These are phyloP conservation scores for Aspergillus leporis DNA, from an alignment of 495 filamentous ascomycete genomes.

Conservation along the genomic window DNA sequence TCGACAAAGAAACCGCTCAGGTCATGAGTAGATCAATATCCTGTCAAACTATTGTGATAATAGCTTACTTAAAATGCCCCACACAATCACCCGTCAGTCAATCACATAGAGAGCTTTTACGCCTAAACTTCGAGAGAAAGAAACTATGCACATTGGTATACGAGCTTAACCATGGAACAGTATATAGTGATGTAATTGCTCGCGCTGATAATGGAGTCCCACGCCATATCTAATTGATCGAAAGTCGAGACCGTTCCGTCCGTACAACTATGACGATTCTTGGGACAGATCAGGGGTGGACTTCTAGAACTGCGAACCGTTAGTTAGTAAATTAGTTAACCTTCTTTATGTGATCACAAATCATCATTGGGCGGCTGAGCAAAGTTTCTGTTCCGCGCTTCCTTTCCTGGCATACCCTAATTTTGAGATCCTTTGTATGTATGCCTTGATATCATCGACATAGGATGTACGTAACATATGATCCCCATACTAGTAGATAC, in stretches of 20 bases:
- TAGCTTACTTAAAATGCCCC: background rate
- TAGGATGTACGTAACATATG: background rate
- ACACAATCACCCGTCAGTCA: background rate
- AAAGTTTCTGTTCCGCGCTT: background rate
- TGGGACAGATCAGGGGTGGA: background rate
- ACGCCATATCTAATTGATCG: background rate
- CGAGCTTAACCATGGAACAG: constrained; percentile 2
- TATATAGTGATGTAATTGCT: background rate
- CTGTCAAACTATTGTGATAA: background rate
- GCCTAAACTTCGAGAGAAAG: background rate
- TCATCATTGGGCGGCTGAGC: background rate
- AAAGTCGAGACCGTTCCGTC: background rate
- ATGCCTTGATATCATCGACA: background rate
- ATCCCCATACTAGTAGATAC: background rate
- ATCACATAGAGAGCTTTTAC: background rate
- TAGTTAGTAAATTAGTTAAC: background rate
- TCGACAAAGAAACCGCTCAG: background rate
- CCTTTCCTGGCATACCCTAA: background rate
- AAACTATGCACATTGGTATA: background rate
- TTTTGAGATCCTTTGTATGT: background rate
- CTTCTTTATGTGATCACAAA: background rate
- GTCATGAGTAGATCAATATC: background rate
- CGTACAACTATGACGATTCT: background rate
- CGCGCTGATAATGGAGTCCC: background rate
- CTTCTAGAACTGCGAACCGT: background rate